Conservation (phyloP, 345 rosid species). For the Hibiscus syriacus region DNA sequence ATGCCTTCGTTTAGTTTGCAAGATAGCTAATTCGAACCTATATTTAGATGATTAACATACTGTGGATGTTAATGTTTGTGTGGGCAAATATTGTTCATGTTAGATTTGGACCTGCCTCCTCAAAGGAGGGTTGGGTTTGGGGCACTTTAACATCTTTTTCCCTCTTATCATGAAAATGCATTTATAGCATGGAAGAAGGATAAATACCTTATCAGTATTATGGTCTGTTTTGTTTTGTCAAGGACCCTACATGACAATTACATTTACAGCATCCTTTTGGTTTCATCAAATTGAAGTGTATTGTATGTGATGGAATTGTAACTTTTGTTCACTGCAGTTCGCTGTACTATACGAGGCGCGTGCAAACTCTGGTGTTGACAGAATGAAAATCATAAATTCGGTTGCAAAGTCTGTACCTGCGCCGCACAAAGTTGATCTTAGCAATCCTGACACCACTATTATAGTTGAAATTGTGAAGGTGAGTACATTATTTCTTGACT, state of each 20-base stretch:
- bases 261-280: not conserved
- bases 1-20: not conserved
- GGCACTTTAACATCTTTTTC: not conserved
- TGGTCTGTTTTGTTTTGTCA: not conserved
- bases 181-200: not conserved
- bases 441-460: conserved; percentile 74
- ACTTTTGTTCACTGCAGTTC: conserved; percentile 57
- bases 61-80: not conserved
- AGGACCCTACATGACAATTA: not conserved
- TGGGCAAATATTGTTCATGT: not conserved
- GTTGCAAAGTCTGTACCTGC: conserved; percentile 83
- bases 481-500: not conserved
- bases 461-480: conserved; percentile 89
- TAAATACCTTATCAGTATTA: not conserved
- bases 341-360: conserved; percentile 86
- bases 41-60: not conserved
- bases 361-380: conserved; percentile 84
- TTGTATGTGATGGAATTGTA: too few species aligned
- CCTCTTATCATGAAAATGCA: not conserved
- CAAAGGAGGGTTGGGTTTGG: not conserved
- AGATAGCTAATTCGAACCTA: not conserved
- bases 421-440: conserved; percentile 92
- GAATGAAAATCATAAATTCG: conserved; percentile 78
- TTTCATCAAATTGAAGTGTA: not conserved
- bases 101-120: not conserved